These are phyloP conservation scores for Beauveria sp. DNA, from an alignment of 2,329 filamentous ascomycete species.

Conservation along the genomic window DNA sequence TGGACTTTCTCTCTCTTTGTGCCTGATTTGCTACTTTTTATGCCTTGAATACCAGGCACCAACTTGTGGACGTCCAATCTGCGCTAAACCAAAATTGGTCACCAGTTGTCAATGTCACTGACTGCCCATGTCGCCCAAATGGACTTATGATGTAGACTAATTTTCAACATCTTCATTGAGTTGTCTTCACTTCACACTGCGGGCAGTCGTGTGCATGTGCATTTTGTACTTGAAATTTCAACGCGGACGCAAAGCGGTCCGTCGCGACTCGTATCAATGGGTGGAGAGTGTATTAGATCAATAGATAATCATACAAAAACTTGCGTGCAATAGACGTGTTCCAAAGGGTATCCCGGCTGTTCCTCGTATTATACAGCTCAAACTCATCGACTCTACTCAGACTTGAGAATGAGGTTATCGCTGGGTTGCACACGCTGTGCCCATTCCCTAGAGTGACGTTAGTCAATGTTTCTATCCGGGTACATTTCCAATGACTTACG, in stretches of 20 bases:
- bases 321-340: not conserved
- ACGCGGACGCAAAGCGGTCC: not conserved
- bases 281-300: constrained; percentile 9
- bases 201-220: not conserved
- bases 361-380: constrained; percentile 11
- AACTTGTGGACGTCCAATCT: not conserved
- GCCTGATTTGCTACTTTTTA: not conserved
- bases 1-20: constrained; percentile 3
- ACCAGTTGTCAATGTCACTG: not conserved
- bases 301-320: constrained; percentile 6
- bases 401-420: constrained; percentile 56
- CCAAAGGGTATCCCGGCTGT: constrained; percentile 4
- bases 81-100: not conserved
- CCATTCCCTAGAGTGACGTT: constrained; percentile 48
- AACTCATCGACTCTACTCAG: constrained; percentile 22
- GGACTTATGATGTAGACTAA: not conserved
- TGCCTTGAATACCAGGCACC: constrained; percentile 13
- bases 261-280: not conserved
- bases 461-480: constrained; percentile 13
- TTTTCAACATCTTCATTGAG: not conserved
- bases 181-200: not conserved
- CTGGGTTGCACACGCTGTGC: constrained; percentile 55
- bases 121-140: too few species aligned
- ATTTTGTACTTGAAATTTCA: not conserved
- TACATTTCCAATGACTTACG: constrained; percentile 50